These are phyloP conservation scores for Verticillium tricorpus DNA, from an alignment of 2,329 filamentous ascomycete species.

Conservation along the genomic window DNA sequence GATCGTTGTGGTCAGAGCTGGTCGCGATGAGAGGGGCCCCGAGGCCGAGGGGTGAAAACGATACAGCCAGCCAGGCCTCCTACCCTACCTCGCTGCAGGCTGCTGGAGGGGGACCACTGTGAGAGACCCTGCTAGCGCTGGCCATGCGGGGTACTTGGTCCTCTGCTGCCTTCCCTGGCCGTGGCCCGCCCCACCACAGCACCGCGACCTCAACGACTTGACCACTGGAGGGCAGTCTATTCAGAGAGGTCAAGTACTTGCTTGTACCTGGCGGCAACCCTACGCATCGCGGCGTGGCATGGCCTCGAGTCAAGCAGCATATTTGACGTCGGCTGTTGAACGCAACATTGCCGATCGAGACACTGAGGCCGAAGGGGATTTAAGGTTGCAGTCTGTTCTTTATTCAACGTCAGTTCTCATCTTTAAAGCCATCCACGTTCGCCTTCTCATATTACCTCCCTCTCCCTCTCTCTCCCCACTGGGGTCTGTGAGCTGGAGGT, in stretches of 20 bases:
- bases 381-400: neutral
- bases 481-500: too few species aligned
- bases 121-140: conserved; percentile 2
- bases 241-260: neutral
- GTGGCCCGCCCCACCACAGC: neutral
- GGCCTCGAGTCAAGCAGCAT: neutral
- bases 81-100: neutral
- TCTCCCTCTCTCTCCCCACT: too few species aligned
- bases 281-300: neutral
- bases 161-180: neutral
- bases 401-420: too few species aligned
- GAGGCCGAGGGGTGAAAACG: neutral
- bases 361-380: neutral
- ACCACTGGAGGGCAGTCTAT: neutral
- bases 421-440: too few species aligned
- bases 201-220: neutral
- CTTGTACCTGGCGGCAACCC: neutral
- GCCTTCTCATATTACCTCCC: too few species aligned
- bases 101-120: neutral
- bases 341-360: neutral
- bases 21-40: neutral
- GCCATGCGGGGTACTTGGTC: conserved; percentile 3
- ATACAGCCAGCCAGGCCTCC: neutral
- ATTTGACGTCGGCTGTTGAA: neutral
- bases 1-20: neutral